These are phyloP conservation scores for Epichloe scottii DNA, from an alignment of 2,329 filamentous ascomycete genomes.

Conservation along the genomic window DNA sequence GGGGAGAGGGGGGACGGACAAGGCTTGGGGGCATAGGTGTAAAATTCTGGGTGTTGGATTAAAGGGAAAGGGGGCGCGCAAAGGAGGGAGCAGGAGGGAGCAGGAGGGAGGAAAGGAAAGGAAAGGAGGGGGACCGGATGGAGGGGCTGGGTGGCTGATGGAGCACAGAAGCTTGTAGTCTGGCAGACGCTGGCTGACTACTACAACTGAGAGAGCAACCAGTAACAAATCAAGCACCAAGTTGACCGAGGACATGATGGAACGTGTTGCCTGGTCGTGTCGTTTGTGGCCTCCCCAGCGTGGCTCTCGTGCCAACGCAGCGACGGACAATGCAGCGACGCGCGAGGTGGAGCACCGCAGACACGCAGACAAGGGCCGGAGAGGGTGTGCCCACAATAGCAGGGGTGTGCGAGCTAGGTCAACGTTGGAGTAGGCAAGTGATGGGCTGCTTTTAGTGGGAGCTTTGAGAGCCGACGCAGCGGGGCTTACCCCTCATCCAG, in stretches of 20 bases:
- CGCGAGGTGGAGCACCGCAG: constrained; percentile 2
- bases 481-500: constrained; percentile 2
- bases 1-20: constrained; percentile 4
- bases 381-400: not conserved
- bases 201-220: not conserved
- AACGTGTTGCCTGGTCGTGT: constrained; percentile 1
- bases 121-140: constrained; percentile 10
- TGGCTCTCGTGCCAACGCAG: constrained; percentile 17
- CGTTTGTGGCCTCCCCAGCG: constrained; percentile 10
- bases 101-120: constrained; percentile 3
- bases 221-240: not conserved
- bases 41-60: constrained; percentile 9
- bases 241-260: constrained; percentile 1
- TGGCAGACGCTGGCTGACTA: not conserved
- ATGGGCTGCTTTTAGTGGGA: too few relatives aligned
- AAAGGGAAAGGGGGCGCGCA: constrained; percentile 9
- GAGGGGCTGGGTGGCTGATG: constrained; percentile 18
- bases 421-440: not conserved
- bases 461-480: not conserved
- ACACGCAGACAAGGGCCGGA: not conserved
- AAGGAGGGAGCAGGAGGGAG: constrained; percentile 10
- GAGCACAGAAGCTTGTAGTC: constrained; percentile 10
- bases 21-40: constrained; percentile 1
- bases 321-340: constrained; percentile 5
- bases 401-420: not conserved